Base-by-base conservation (phyloP, 768 basidiomycete species). In the Suillus weaverae region DNA sequence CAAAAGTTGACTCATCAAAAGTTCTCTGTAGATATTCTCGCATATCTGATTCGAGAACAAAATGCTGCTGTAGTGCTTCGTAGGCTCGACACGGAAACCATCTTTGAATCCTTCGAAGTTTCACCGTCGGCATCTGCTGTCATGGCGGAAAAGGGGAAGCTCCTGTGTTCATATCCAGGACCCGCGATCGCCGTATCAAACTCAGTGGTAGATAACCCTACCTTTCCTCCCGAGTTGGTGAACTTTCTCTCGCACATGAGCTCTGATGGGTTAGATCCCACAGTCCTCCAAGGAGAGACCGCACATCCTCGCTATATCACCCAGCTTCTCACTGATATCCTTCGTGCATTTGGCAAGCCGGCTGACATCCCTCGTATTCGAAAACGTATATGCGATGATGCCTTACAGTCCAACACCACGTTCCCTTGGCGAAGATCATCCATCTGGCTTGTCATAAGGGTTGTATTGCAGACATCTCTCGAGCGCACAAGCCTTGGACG, bases 1-100 rank as follows among this genome's bases (percentile, higher is more conserved):
- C n/a, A 16, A 38, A 5, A 38, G 18, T 38, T 56, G 14, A 38
- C 36, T 0, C 53, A 33, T 22, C 62, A 18, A 20, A 3, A 16
- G 18, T 2, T 39, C 20, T 39, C 36, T 56, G 32, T 54, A 84
- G 85, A 79, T 53, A 69, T 77, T 30, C 61, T 79, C 18, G 72
- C 72, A 14, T 73, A 84, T 44, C 72, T 75, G 9, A 74, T 86
- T 32, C 72, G 74, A 9, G 75, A 77, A 2, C 85, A 85, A 63
- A 86, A 86, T 53, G 83, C 85, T 0, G 82, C 73, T n/a, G 61
- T 86, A 1, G 70, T 85, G 13, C 64, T 82, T 14, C 74, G 77
- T 53, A 71, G 70, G 59, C 38, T 64, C 10, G 30, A 66, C 16
- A 59, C 67, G 13, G 44, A 68, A 4, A 76, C 77, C 4, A 67